phyloP scores from a whole-genome alignment of 2,329 filamentous ascomycete genomes.

The Cordyceps militaris region DNA sequence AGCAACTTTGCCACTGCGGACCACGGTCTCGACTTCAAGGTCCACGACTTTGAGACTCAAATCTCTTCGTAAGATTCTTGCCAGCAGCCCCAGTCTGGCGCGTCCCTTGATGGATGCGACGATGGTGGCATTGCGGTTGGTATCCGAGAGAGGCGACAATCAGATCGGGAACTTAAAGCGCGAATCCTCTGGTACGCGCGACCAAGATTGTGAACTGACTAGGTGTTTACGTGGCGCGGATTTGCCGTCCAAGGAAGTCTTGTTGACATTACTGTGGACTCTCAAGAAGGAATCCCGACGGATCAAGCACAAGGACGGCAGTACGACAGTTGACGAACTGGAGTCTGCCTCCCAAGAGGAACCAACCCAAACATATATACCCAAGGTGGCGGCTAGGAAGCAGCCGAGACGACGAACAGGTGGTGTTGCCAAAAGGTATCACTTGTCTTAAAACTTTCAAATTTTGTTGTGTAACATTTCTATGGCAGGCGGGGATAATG shows the following conservation, averaged over 20 bases:
- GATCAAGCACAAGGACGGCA: conserved; percentile 20
- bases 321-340: conserved; percentile 18
- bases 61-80: conserved; percentile 58
- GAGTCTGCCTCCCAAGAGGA: conserved; percentile 19
- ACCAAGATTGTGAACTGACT: conserved; percentile 27
- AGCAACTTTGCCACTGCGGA: conserved; percentile 46
- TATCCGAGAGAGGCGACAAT: conserved; percentile 49
- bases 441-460: conserved; percentile 16
- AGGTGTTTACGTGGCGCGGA: conserved; percentile 30
- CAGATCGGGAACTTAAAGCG: conserved; percentile 33
- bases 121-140: conserved; percentile 66
- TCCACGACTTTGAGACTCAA: conserved; percentile 54
- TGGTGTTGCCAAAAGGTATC: conserved; percentile 17
- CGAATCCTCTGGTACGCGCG: conserved; percentile 32
- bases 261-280: conserved; percentile 42
- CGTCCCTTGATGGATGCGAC: conserved; percentile 68
- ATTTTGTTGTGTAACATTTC: conserved; percentile 9
- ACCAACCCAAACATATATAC: conserved; percentile 20
- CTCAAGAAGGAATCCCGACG: conserved; percentile 36
- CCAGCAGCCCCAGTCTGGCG: conserved; percentile 68
- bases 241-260: conserved; percentile 40
- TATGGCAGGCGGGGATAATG: conserved; percentile 13
- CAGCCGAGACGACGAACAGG: conserved; percentile 2
- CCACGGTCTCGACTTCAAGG: conserved; percentile 43
- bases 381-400: conserved; percentile 20